Conservation (phyloP, 225 moss, liverwort and hornwort genomes). For the Bryum argenteum region DNA sequence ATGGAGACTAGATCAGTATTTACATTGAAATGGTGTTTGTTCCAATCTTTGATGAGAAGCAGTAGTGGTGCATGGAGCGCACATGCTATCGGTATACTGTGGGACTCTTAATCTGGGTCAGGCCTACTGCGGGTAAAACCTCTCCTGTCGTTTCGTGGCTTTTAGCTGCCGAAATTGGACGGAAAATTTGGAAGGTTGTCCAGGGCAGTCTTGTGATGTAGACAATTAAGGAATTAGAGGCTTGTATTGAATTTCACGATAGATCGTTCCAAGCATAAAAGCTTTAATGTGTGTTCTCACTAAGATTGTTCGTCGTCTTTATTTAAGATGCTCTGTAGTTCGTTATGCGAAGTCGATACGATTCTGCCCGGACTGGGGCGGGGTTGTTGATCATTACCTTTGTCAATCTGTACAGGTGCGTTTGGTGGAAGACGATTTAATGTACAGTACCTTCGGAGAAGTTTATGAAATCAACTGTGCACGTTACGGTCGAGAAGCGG, state of each 20-base stretch:
- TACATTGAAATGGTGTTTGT: too few relatives aligned
- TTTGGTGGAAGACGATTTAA: conserved; percentile 98
- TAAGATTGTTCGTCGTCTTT: background rate
- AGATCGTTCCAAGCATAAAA: background rate
- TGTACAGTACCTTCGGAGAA: conserved; percentile 99
- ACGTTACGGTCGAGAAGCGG: conserved; percentile 98
- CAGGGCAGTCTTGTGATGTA: background rate
- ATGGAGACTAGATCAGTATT: too few relatives aligned
- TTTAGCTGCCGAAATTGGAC: background rate
- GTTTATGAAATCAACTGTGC: conserved; percentile 99
- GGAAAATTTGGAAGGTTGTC: background rate
- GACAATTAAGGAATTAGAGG: too few relatives aligned
- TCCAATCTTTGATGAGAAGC: too few relatives aligned
- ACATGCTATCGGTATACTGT: background rate
- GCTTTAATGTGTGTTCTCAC: background rate
- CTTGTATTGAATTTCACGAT: background rate
- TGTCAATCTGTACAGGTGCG: conserved; percentile 70
- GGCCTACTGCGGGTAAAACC: background rate
- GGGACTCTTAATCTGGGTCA: background rate
- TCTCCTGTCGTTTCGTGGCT: background rate
- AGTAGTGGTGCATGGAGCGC: background rate
- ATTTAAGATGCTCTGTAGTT: background rate
- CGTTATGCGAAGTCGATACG: background rate
- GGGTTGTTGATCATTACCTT: conserved; percentile 14
- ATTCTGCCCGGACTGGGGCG: background rate